A percentile compares a stretch with the other conserved stretches of the same genome.
Conservation (phyloP, 2,329 filamentous ascomycete species). For the Colletotrichum cereale region DNA sequence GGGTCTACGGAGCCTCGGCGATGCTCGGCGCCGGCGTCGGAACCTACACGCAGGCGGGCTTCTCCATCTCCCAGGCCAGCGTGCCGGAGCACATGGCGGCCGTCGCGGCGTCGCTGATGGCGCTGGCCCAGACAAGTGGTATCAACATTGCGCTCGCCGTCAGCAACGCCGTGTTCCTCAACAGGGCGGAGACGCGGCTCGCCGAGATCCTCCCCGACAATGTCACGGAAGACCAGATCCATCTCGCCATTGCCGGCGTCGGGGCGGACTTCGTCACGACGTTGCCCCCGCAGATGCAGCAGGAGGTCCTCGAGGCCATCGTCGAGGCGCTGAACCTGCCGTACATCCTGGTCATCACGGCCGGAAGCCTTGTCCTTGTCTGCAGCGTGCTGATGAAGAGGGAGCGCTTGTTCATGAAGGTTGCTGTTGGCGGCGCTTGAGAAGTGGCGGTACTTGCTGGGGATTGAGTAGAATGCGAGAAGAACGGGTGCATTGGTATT, state of each 20-base stretch:
- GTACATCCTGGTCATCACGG: slow-evolving; percentile 50
- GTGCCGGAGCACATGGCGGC: slow-evolving; percentile 21
- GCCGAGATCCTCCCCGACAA: slow-evolving; percentile 42
- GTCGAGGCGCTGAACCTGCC: slow-evolving; percentile 41
- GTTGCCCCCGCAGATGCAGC: slow-evolving; percentile 40
- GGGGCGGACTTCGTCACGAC: slow-evolving; percentile 29
- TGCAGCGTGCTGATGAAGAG: slow-evolving; percentile 36
- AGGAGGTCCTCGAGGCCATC: slow-evolving; percentile 44
- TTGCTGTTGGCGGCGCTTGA: slow-evolving; percentile 17
- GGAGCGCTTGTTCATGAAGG: slow-evolving; percentile 34
- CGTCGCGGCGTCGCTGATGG: slow-evolving; percentile 23
- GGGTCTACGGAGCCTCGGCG: slow-evolving; percentile 51
- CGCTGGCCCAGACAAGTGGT: slow-evolving; percentile 31
- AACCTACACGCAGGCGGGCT: slow-evolving; percentile 49
- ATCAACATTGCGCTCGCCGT: slow-evolving; percentile 37
- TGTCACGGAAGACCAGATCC: slow-evolving; percentile 42
- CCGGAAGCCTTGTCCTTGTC: slow-evolving; percentile 51
- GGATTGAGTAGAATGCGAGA: too few relatives aligned
- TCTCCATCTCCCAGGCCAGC: slow-evolving; percentile 40
- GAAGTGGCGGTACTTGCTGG: not conserved
- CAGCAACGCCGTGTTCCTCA: slow-evolving; percentile 48
- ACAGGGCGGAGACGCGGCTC: slow-evolving; percentile 46
- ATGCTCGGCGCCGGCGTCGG: slow-evolving; percentile 57
- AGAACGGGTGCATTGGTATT: not conserved
- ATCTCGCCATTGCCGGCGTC: slow-evolving; percentile 44